Evolutionary conservation across 1,284 basidiomycete species (phyloP), one percentile per base, ranked within the genome.

Genomic region (Rhodotorula sp.): DNA sequence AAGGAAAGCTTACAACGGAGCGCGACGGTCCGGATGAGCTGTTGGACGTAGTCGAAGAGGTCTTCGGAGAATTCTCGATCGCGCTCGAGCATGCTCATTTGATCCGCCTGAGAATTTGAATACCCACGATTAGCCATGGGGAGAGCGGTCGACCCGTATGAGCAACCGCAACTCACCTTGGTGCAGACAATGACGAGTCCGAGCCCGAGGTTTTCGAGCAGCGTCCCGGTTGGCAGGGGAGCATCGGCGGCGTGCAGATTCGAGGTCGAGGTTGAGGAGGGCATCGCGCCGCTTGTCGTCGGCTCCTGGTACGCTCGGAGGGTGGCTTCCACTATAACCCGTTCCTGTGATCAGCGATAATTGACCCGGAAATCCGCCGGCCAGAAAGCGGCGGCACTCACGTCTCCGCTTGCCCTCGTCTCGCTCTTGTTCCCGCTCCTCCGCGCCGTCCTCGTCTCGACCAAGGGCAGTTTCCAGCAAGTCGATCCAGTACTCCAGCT

Each of bases 1-100:
- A 49, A 56, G 14, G 44, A 44, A 4, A 3, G 84, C 91, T 79
- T 77, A 94, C 93, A 96, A 81, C 92, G 91, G 62, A 98, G 82
- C 78, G 92, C 96, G 68, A 98, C 86, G 1, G 93, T 93, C 44
- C 95, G 87, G 64, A 99, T 84, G 30, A 93, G 88, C 79, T 99
- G 95, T 87, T 98, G 95, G 29, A 97, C 86, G 64, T 91, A 91
- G 80, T 99, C 95, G 60, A 94, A 95, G 76, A 91, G 86, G 80
- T 98, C 95, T 80, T 99, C 96, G 89, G 79, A 79, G 65, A 83
- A 79, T 37, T 79, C 74, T 26, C 79, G 78, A 33, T 82, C 80
- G 48, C 79, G 74, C 66, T 83, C 80, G 20, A 83, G 78, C 49
- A 77, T 68, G 48, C 77, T 60, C 63, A 82, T 80, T n/a, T 74